A percentile compares a stretch with the other conserved stretches of the same genome.
Evolutionary conservation across 805 yeast species (phyloP).

Genomic region (Candida berthetii): DNA sequence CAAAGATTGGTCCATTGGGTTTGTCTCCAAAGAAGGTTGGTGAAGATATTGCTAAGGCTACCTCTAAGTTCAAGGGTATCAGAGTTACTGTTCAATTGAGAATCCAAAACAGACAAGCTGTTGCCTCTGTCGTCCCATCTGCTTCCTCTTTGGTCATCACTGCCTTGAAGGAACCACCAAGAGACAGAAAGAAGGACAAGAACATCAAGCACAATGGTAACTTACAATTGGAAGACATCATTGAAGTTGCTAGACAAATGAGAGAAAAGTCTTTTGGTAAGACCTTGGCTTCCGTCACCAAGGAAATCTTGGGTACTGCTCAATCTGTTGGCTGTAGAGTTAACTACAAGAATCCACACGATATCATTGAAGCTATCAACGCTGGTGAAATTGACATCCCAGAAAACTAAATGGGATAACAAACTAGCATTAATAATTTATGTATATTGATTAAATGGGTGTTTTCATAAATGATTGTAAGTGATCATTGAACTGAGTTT

Average conservation of each 20-base stretch:
- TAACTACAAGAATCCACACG: conserved; percentile 99
- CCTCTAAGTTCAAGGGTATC: conserved; percentile 98
- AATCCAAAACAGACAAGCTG: conserved; percentile 99
- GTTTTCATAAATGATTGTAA: conserved; percentile 4
- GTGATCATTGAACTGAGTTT: background rate
- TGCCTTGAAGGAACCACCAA: conserved; percentile 99
- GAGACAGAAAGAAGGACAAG: conserved; percentile 99
- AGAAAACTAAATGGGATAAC: conserved; percentile 54
- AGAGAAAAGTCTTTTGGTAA: conserved; percentile 97
- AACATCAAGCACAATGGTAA: conserved; percentile 99
- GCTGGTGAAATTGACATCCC: conserved; percentile 96
- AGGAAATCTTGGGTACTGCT: conserved; percentile 99
- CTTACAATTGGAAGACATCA: conserved; percentile 94
- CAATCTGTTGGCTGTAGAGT: conserved; percentile 99
- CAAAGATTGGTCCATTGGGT: conserved; percentile 99
- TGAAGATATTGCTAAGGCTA: conserved; percentile 99
- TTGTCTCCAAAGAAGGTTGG: conserved; percentile 99
- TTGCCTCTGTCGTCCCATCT: conserved; percentile 98
- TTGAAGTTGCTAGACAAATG: conserved; percentile 97
- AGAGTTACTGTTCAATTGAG: conserved; percentile 98
- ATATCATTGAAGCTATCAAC: conserved; percentile 96
- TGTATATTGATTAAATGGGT: conserved; percentile 4
- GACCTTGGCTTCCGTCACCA: conserved; percentile 92
- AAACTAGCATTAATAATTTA: conserved; percentile 5
- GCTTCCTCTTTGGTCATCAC: conserved; percentile 98